Base-by-base conservation (phyloP, 306 rosid species). In the Aeschynomene evenia region DNA sequence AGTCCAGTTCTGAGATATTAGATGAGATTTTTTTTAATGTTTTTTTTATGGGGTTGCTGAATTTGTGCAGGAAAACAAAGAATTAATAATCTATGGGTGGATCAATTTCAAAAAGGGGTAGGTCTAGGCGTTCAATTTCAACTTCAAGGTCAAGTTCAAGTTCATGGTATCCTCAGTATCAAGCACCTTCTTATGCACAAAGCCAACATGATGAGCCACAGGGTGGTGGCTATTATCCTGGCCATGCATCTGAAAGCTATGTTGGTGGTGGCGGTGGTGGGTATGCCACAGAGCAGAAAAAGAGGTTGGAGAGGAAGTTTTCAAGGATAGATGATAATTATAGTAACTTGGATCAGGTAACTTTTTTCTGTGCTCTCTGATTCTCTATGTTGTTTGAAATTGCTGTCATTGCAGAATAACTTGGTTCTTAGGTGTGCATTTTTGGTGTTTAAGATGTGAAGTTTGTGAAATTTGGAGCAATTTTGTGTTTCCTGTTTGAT, bases 321-420 rank as follows among this genome's bases (percentile, higher is more conserved):
- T 82, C 88, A n/a, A 90, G 66, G 79, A 94, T 94, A 62, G 96
- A 67, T 58, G 98, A 86, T 55, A 60, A 85, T 46, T 88, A 85
- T 75, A 74, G 48, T 57, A 90, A 81, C 72, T 79, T 94, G 67
- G 94, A 90, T 14, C 90, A 90, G 97, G 98, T 94, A 73, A 60
- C 8, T 66, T 46, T n/a, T 12, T 55, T 36, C 23, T 62, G 11
- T 33, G 21, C 16, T 45, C 13, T 56, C 37, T 37, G 10, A 19
- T 59, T 72, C 28, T 72, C 61, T 61, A 6, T 76, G 26, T 60
- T 7, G 26, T 66, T 7, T 70, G 59, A 66, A 68, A 26, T 54
- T 65, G 16, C 40, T 22, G 51, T 60, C 9, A 20, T 24, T 39
- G 81, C 49, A 40, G 61, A 29, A 28, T 28, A 61, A 10, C 29